Conservation (phyloP, 2,329 filamentous ascomycete genomes). For the Ambrosiella xylebori region DNA sequence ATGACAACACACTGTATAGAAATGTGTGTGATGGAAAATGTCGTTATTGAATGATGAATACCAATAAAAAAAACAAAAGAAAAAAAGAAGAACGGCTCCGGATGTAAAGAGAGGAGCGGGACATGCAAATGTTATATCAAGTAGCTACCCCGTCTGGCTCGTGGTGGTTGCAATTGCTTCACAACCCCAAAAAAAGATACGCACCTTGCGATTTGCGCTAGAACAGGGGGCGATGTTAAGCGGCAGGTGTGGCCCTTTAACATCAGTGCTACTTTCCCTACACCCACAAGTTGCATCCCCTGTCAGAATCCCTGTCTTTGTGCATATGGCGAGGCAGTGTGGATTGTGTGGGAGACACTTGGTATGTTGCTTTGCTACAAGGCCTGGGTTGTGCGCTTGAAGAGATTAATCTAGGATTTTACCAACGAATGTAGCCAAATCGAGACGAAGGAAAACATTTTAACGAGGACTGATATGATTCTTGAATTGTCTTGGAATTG, state of each 20-base stretch:
- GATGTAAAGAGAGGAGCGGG: background rate
- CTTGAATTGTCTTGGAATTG: background rate
- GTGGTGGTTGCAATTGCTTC: background rate
- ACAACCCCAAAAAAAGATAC: background rate
- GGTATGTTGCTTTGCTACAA: background rate
- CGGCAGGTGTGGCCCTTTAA: background rate
- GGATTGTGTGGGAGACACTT: background rate
- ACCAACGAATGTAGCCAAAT: background rate
- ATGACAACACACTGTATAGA: background rate
- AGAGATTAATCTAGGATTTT: background rate
- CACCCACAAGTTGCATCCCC: background rate
- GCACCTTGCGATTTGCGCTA: background rate
- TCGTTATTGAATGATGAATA: background rate
- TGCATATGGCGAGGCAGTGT: background rate
- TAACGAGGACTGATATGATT: background rate
- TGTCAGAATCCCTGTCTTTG: background rate
- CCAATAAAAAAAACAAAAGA: no score
- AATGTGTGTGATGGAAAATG: background rate
- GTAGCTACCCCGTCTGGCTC: background rate
- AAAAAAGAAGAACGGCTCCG: background rate
- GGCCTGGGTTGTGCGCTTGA: background rate
- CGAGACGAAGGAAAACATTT: background rate
- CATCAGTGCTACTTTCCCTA: background rate
- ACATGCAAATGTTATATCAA: constrained; percentile 7
- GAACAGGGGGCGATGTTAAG: background rate